Base-by-base conservation (phyloP, 371 early-diverging fungal genomes). In the Rhizopus delemar region DNA sequence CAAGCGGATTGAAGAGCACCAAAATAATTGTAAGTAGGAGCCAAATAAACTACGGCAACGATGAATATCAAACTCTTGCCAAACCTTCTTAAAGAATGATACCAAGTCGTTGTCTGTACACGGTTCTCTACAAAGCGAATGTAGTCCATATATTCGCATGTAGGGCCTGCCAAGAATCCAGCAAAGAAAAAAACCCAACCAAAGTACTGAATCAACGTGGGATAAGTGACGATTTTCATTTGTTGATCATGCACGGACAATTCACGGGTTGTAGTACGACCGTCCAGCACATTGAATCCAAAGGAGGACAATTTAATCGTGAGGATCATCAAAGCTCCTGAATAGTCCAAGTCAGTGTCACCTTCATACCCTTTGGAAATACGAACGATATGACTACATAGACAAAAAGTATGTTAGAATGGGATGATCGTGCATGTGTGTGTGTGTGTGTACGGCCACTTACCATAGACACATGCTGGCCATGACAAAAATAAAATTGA, bases 101-200 rank as follows among this genome's bases (percentile, higher is more conserved):
- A 11, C 38, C 34, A 39, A 13, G 28, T 34, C 31, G n/a, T 13
- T 15, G 80, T 62, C 6, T 16, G 53, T 50, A 52, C 33, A 34
- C 22, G 35, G 46, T 41, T 56, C 60, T 74, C 71, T 43, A 74
- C 63, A 41, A 88, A 89, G 32, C 75, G 72, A 12, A 80, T 70
- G 72, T 93, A 91, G 55, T 88, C 86, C 73, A 80, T 74, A 66
- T 85, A 86, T 63, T 92, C 93, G 59, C 94, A 89, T 2, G 93
- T 81, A 0, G 98, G 97, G 3, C 97, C 98, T 0, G 89, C 89
- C 11, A 92, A 66, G 64, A 95, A 88, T 0, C 90, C 87, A 43
- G 87, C 85, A 73, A 94, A 96, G 74, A 91, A 98, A 66, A 90
- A 91, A 45, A 90, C 70, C 82, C 90, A 98, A 31, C 95, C 95